Conservation (phyloP, 176 grass and related monocot species). For the Raddia guianensis region DNA sequence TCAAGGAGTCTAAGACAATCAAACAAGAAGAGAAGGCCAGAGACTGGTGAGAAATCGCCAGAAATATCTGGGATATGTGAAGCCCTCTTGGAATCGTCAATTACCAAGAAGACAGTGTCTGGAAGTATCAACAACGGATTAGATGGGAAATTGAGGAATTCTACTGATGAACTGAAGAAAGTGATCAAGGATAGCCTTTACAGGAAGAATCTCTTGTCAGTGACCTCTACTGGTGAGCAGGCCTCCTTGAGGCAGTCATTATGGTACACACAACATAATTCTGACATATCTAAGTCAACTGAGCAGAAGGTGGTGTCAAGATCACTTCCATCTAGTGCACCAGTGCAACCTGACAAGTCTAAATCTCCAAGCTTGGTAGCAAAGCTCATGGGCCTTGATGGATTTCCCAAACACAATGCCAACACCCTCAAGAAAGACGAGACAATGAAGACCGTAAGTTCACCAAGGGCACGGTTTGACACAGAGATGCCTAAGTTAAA, state of each 20-base stretch:
- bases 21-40: slow-evolving; percentile 54
- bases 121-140: slow-evolving; percentile 34
- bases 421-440: slow-evolving; percentile 46
- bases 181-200: slow-evolving; percentile 65
- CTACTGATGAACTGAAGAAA: slow-evolving; percentile 54
- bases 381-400: slow-evolving; percentile 91
- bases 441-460: slow-evolving; percentile 46
- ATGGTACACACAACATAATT: slow-evolving; percentile 30
- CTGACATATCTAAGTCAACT: slow-evolving; percentile 37
- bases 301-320: slow-evolving; percentile 21
- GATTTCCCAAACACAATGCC: slow-evolving; percentile 43
- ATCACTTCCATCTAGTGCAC: slow-evolving; percentile 29
- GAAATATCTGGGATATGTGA: slow-evolving; percentile 35
- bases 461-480: slow-evolving; percentile 63
- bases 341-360: slow-evolving; percentile 41
- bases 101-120: slow-evolving; percentile 22
- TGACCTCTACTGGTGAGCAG: slow-evolving; percentile 49
- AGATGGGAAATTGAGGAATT: slow-evolving; percentile 34
- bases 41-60: slow-evolving; percentile 20
- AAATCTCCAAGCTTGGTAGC: slow-evolving; percentile 69
- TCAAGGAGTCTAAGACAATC: slow-evolving; percentile 43
- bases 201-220: slow-evolving; percentile 50
- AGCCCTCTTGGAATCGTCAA: slow-evolving; percentile 30
- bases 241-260: slow-evolving; percentile 52
- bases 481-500: slow-evolving; percentile 77